Conservation (phyloP, 345 rosid genomes). For the Orychophragmus violaceus region DNA sequence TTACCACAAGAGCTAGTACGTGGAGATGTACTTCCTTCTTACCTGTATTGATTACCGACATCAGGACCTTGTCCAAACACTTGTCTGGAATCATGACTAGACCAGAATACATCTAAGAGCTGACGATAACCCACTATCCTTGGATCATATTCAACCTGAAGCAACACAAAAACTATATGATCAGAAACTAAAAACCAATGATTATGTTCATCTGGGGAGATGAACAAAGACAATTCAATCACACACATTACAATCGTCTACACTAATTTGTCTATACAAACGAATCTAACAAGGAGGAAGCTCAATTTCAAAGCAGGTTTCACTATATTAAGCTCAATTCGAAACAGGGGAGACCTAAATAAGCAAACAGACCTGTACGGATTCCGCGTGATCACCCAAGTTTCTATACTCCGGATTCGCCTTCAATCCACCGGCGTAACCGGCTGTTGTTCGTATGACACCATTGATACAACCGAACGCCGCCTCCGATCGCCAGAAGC, state of each 20-base stretch:
- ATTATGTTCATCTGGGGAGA: too few species aligned
- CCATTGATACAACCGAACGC: conserved; percentile 84
- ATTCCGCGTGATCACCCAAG: conserved; percentile 77
- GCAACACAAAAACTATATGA: not conserved
- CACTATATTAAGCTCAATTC: too few species aligned
- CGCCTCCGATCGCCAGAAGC: conserved; percentile 98
- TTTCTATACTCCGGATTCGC: conserved; percentile 72
- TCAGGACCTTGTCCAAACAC: conserved; percentile 98
- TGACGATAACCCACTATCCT: conserved; percentile 48
- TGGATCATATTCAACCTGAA: conserved; percentile 89
- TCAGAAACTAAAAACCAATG: too few species aligned
- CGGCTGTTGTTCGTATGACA: conserved; percentile 62
- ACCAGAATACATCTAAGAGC: conserved; percentile 87
- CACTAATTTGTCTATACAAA: not conserved
- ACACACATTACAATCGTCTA: not conserved
- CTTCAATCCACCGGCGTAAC: conserved; percentile 78
- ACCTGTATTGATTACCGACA: conserved; percentile 94
- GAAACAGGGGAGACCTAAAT: too few species aligned
- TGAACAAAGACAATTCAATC: not conserved
- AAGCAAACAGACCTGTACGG: too few species aligned
- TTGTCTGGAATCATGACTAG: conserved; percentile 87
- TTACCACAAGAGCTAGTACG: too few species aligned
- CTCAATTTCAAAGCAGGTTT: too few species aligned
- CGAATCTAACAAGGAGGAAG: not conserved
- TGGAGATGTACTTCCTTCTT: not conserved